A percentile compares a stretch with the other conserved stretches of the same genome.
phyloP scores from a whole-genome alignment of 305 asterid species.

The Salvia sclarea region DNA sequence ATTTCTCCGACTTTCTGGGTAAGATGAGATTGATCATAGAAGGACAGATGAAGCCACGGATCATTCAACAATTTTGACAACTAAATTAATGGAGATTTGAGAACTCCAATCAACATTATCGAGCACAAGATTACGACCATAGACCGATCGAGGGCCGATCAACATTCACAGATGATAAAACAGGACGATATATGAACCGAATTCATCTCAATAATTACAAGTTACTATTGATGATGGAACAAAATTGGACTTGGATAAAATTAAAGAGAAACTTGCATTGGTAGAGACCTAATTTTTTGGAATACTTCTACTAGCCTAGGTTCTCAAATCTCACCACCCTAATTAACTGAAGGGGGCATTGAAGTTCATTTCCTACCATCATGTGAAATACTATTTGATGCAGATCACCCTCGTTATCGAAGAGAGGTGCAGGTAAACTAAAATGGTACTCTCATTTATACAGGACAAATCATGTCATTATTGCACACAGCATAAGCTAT shows the following conservation, averaged over 20 bases:
- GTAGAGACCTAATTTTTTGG: neutral
- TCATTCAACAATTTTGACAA: neutral
- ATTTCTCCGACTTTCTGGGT: slow-evolving; percentile 17
- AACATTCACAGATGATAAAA: neutral
- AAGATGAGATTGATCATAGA: neutral
- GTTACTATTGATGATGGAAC: neutral
- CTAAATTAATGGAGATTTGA: neutral
- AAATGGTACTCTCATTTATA: slow-evolving; percentile 32
- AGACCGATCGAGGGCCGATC: neutral
- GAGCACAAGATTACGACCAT: neutral
- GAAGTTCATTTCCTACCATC: slow-evolving; percentile 3
- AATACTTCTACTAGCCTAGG: neutral
- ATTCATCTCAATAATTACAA: neutral
- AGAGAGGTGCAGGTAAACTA: slow-evolving; percentile 10
- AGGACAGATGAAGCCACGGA: neutral
- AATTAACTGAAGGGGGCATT: neutral
- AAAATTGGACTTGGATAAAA: neutral
- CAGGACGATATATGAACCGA: neutral
- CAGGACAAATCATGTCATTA: slow-evolving; percentile 11
- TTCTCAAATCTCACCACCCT: neutral
- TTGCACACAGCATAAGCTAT: slow-evolving; percentile 26
- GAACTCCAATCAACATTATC: neutral
- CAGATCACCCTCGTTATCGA: neutral
- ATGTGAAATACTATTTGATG: neutral
- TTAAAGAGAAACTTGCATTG: neutral